These are phyloP conservation scores for Chlorophyllum brunneum DNA, from an alignment of 768 basidiomycete genomes.

Conservation along the genomic window DNA sequence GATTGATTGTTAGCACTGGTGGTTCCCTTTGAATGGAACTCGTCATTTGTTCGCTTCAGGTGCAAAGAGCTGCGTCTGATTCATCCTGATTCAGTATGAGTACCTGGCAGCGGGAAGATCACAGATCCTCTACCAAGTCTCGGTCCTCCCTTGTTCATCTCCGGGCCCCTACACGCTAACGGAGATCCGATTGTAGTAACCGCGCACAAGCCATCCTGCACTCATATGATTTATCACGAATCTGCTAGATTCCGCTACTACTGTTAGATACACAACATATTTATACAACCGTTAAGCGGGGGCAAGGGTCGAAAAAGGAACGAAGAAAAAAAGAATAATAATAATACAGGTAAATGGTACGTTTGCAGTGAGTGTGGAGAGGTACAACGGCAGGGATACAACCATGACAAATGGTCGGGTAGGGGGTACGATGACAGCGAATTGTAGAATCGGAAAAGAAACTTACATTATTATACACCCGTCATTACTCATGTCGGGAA, in stretches of 20 bases:
- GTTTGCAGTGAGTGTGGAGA: no score
- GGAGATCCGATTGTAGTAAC: no score
- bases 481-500: conserved; percentile 48
- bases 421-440: conserved; percentile 10
- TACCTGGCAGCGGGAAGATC: background rate
- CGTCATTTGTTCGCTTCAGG: background rate
- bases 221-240: no score
- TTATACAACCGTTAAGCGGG: background rate
- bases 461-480: conserved; percentile 68
- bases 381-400: conserved; percentile 6
- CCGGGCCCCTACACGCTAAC: background rate
- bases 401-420: background rate
- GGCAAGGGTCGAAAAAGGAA: background rate
- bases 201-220: no score
- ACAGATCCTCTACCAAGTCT: no score
- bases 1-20: background rate
- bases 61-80: background rate
- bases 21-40: background rate
- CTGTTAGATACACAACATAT: background rate
- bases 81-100: background rate
- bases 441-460: conserved; percentile 8
- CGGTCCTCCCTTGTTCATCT: background rate
- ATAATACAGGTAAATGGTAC: background rate
- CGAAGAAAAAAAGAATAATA: background rate
- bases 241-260: no score